Conservation (phyloP, 176 grass and related monocot genomes). For the Aegilops bicornis region DNA sequence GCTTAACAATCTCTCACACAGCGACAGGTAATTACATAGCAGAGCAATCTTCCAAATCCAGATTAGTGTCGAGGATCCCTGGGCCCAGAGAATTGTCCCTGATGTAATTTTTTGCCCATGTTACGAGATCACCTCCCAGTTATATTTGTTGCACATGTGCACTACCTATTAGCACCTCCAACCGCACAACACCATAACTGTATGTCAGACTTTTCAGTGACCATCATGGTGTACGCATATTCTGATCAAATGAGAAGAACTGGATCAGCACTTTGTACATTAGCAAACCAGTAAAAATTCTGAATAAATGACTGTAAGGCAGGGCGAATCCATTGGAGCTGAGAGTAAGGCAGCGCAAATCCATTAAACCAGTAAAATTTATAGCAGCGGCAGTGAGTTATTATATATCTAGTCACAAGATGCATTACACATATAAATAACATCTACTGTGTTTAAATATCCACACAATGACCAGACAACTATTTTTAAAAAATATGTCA, state of each 20-base stretch:
- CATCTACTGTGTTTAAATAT: too few relatives aligned
- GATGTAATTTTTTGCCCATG: conserved; percentile 69
- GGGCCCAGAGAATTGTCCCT: too few relatives aligned
- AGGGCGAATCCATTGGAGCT: too few relatives aligned
- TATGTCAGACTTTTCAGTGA: conserved; percentile 79
- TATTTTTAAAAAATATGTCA: too few relatives aligned
- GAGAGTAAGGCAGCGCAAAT: too few relatives aligned
- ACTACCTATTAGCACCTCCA: conserved; percentile 81
- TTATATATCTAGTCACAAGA: too few relatives aligned
- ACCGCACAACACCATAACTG: conserved; percentile 74
- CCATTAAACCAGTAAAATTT: too few relatives aligned
- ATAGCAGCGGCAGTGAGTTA: too few relatives aligned
- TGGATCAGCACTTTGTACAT: conserved; percentile 8
- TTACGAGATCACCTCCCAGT: conserved; percentile 91
- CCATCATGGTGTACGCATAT: conserved; percentile 99
- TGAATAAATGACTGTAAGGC: too few relatives aligned
- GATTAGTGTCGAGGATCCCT: too few relatives aligned
- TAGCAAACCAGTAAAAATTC: background rate
- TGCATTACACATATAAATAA: too few relatives aligned
- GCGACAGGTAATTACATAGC: conserved; percentile 76
- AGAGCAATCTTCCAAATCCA: conserved; percentile 44
- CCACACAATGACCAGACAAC: too few relatives aligned
- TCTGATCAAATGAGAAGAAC: conserved; percentile 46
- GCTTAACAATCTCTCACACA: conserved; percentile 32
- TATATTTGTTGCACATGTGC: conserved; percentile 71